These are phyloP conservation scores for Marsdenia floribunda DNA, from an alignment of 257 asterid genomes.

Conservation along the genomic window DNA sequence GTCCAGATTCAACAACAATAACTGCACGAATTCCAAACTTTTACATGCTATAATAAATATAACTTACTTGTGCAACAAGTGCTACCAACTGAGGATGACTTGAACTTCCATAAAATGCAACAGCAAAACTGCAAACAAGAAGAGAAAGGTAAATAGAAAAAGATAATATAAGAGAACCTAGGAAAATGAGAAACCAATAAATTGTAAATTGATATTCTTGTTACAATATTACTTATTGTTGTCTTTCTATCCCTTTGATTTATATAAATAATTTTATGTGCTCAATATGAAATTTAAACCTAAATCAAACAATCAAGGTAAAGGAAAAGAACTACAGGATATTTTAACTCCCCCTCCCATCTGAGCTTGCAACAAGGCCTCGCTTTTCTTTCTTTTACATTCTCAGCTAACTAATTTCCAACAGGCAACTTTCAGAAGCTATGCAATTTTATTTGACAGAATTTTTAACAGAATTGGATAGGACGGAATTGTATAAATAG, in stretches of 20 bases:
- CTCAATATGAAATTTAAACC: not conserved
- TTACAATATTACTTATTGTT: not conserved
- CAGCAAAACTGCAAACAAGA: slow-evolving; percentile 65
- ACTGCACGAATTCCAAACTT: not conserved
- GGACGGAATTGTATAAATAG: no score
- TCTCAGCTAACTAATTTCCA: not conserved
- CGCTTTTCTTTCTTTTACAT: not conserved
- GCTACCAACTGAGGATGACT: slow-evolving; percentile 88
- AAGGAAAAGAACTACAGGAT: not conserved
- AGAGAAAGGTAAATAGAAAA: slow-evolving; percentile 8
- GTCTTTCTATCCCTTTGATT: not conserved
- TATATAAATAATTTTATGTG: not conserved
- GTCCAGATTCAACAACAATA: not conserved
- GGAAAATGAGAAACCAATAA: not conserved
- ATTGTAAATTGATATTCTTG: not conserved
- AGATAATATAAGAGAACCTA: not conserved
- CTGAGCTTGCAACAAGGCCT: not conserved
- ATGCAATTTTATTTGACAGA: not conserved
- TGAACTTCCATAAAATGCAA: slow-evolving; percentile 75
- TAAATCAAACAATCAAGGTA: not conserved
- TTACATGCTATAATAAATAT: slow-evolving; percentile 1
- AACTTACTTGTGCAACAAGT: slow-evolving; percentile 86
- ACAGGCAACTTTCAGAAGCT: not conserved
- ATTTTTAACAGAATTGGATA: no score
- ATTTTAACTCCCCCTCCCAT: not conserved